Evolutionary conservation across 345 rosid genomes (phyloP).

Genomic region (Physaria fendleri): DNA sequence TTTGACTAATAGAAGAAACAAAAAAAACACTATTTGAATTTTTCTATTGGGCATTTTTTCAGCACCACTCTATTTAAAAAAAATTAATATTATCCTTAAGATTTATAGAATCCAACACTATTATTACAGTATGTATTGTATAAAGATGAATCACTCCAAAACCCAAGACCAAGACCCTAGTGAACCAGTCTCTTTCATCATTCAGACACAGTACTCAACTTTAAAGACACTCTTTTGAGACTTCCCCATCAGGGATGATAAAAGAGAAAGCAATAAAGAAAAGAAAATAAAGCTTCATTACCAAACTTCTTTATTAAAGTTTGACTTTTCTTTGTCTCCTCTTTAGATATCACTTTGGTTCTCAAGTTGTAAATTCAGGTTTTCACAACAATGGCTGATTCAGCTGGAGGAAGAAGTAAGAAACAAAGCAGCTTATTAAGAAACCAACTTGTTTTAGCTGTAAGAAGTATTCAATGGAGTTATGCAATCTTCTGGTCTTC

Average conservation of each 20-base stretch:
- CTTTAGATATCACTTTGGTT: conserved; percentile 7
- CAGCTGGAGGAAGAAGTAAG: conserved; percentile 30
- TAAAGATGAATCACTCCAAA: conserved; percentile 25
- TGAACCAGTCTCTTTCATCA: conserved; percentile 22
- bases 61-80: conserved; percentile 12
- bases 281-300: conserved; percentile 17
- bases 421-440: conserved; percentile 35
- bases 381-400: conserved; percentile 40
- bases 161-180: conserved; percentile 30
- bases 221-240: conserved; percentile 23
- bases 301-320: conserved; percentile 13
- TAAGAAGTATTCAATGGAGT: conserved; percentile 87
- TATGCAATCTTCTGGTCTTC: conserved; percentile 89
- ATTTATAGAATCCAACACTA: conserved; percentile 29
- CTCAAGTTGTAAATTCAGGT: background rate
- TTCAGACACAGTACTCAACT: conserved; percentile 18
- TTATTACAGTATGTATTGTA: conserved; percentile 5
- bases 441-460: conserved; percentile 73
- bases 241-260: conserved; percentile 22
- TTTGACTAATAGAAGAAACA: background rate
- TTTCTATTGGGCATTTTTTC: conserved; percentile 13
- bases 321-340: conserved; percentile 17
- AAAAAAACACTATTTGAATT: background rate
- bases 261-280: conserved; percentile 30
- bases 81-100: conserved; percentile 18